phyloP scores from a whole-genome alignment of 495 filamentous ascomycete genomes.

The Cryomyces minteri region DNA sequence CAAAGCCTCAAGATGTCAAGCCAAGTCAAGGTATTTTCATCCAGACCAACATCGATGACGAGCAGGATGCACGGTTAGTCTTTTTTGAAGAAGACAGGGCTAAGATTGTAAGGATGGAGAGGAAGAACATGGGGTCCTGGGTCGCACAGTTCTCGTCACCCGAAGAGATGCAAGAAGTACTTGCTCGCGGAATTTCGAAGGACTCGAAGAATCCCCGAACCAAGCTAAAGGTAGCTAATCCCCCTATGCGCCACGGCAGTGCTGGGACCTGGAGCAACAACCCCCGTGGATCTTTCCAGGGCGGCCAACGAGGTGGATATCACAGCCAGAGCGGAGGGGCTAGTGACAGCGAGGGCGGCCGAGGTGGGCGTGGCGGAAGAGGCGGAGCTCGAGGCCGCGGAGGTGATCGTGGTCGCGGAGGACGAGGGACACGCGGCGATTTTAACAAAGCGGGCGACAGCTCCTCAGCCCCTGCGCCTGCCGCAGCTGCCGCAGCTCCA shows the following conservation, averaged over 20 bases:
- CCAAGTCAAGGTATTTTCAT: constrained; percentile 68
- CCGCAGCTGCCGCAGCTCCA: background rate
- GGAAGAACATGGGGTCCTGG: constrained; percentile 53
- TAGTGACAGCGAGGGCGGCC: constrained; percentile 65
- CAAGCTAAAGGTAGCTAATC: too few species aligned
- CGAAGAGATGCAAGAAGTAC: constrained; percentile 60
- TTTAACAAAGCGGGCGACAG: constrained; percentile 2
- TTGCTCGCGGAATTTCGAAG: constrained; percentile 35
- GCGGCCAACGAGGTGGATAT: background rate
- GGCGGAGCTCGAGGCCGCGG: constrained; percentile 39
- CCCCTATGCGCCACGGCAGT: too few species aligned
- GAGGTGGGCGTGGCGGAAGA: constrained; percentile 47
- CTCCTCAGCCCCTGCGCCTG: constrained; percentile 1
- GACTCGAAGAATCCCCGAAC: too few species aligned
- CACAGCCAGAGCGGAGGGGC: constrained; percentile 34
- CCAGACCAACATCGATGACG: constrained; percentile 46
- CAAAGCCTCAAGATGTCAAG: constrained; percentile 17
- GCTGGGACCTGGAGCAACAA: too few species aligned
- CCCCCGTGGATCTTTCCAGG: too few species aligned
- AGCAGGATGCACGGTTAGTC: constrained; percentile 58
- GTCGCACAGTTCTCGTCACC: constrained; percentile 60
- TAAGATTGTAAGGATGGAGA: constrained; percentile 65
- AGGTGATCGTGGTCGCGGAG: constrained; percentile 32
- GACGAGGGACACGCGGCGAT: constrained; percentile 23
- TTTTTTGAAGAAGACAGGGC: constrained; percentile 64